phyloP scores from a whole-genome alignment of 2,329 filamentous ascomycete species.

The Cladorrhinum sp. region DNA sequence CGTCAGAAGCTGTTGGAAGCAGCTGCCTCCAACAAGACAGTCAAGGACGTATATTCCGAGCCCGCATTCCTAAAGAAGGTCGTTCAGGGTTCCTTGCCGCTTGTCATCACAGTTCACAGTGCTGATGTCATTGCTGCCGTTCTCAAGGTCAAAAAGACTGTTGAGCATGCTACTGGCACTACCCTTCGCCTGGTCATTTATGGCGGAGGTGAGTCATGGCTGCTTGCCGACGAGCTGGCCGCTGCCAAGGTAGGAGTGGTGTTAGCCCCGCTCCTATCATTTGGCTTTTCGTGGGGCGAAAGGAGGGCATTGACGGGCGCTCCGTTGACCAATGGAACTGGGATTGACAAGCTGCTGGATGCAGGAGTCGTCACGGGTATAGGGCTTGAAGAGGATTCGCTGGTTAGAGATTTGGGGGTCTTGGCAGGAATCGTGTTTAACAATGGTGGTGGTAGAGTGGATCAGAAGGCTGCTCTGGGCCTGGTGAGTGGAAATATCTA shows the following conservation, averaged over 20 bases:
- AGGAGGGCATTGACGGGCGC: slow-evolving; percentile 61
- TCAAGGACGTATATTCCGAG: slow-evolving; percentile 45
- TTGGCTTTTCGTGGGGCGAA: slow-evolving; percentile 57
- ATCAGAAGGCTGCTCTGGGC: slow-evolving; percentile 53
- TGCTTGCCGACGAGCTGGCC: slow-evolving; percentile 58
- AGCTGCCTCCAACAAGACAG: slow-evolving; percentile 36
- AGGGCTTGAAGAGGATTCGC: slow-evolving; percentile 60
- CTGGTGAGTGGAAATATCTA: slow-evolving; percentile 57
- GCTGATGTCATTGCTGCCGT: slow-evolving; percentile 61
- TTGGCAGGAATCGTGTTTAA: slow-evolving; percentile 57
- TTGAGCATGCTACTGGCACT: slow-evolving; percentile 41
- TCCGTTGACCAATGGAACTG: slow-evolving; percentile 63
- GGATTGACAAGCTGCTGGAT: slow-evolving; percentile 53
- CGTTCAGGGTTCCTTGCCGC: slow-evolving; percentile 49
- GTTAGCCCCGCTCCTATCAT: slow-evolving; percentile 57
- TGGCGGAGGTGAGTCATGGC: slow-evolving; percentile 61
- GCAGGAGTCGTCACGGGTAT: slow-evolving; percentile 59
- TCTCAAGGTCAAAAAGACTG: slow-evolving; percentile 55
- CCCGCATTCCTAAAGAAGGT: slow-evolving; percentile 52
- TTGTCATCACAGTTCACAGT: slow-evolving; percentile 59
- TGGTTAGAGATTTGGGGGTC: slow-evolving; percentile 57
- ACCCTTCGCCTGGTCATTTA: slow-evolving; percentile 54
- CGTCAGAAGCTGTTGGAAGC: slow-evolving; percentile 54
- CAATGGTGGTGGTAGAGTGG: slow-evolving; percentile 55
- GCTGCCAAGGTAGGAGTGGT: slow-evolving; percentile 57